Percentiles rank a stretch among this genome's conserved stretches.
phyloP scores from a whole-genome alignment of 2,329 filamentous ascomycete species.

The Diaporthe aspalathi region DNA sequence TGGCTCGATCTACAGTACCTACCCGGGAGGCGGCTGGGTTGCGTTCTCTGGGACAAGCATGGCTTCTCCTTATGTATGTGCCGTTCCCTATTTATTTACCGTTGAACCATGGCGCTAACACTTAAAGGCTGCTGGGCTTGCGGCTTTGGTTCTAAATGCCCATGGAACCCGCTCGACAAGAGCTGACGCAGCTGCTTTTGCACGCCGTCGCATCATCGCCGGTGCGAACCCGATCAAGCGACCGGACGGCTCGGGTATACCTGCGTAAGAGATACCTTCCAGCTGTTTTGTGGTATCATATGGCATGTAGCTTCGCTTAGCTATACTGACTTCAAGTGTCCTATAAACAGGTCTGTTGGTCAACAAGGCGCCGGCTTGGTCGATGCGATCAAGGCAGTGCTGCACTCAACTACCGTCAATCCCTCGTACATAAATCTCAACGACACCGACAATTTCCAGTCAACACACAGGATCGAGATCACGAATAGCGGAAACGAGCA shows the following conservation, averaged over 20 bases:
- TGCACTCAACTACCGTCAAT: not conserved
- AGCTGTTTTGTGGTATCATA: not conserved
- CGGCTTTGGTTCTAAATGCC: not conserved
- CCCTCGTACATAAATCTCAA: slow-evolving; percentile 48
- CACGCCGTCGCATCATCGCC: not conserved
- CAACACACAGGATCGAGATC: slow-evolving; percentile 30
- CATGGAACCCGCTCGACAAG: not conserved
- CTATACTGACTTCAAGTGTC: not conserved
- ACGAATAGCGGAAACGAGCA: slow-evolving; percentile 25
- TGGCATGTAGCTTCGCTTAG: not conserved
- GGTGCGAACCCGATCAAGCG: not conserved
- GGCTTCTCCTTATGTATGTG: not conserved
- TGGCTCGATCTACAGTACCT: not conserved
- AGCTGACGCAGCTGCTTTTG: not conserved
- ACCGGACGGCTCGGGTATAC: not conserved
- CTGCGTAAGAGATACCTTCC: not conserved
- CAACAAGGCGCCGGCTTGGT: not conserved
- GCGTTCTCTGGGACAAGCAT: not conserved
- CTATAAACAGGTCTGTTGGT: not conserved
- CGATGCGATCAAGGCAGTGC: not conserved
- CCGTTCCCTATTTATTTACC: too few relatives aligned
- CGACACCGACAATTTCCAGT: slow-evolving; percentile 58
- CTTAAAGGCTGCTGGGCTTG: not conserved
- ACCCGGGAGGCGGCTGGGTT: not conserved
- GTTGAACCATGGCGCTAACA: too few relatives aligned